Evolutionary conservation across 495 filamentous ascomycete genomes (phyloP).

Genomic region (Penicillium paradoxum): DNA sequence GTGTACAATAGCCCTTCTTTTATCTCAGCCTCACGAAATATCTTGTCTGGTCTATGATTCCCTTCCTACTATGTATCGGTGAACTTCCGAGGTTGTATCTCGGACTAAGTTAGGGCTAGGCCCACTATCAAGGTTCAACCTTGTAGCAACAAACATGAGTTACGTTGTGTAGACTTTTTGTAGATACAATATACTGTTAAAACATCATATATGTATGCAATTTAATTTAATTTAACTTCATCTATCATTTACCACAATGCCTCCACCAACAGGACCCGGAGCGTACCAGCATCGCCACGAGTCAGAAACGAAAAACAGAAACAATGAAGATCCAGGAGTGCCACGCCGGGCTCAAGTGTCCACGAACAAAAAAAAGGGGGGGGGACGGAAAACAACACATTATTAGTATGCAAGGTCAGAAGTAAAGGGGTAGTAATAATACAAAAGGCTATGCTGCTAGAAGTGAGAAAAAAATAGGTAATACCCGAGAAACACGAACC

Average conservation of each 20-base stretch:
- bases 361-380: not conserved
- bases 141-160: too few species aligned
- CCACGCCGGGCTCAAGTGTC: not conserved
- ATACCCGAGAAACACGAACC: not conserved
- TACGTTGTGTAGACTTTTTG: not conserved
- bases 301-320: not conserved
- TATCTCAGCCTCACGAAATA: not conserved
- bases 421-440: constrained; percentile 10
- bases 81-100: too few species aligned
- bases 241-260: not conserved
- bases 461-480: constrained; percentile 2
- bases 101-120: too few species aligned
- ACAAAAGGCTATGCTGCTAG: constrained; percentile 5
- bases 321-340: not conserved
- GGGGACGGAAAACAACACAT: not conserved
- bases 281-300: not conserved
- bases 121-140: too few species aligned
- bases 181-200: too few species aligned
- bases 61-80: too few species aligned
- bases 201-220: not conserved
- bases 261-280: not conserved
- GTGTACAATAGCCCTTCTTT: constrained; percentile 17
- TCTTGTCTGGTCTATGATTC: not conserved
- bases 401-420: constrained; percentile 8
- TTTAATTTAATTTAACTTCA: constrained; percentile 1